A percentile compares a stretch with the other conserved stretches of the same genome.
Evolutionary conservation across 208 protist genomes (phyloP).

Genomic region (Leishmania tropica): DNA sequence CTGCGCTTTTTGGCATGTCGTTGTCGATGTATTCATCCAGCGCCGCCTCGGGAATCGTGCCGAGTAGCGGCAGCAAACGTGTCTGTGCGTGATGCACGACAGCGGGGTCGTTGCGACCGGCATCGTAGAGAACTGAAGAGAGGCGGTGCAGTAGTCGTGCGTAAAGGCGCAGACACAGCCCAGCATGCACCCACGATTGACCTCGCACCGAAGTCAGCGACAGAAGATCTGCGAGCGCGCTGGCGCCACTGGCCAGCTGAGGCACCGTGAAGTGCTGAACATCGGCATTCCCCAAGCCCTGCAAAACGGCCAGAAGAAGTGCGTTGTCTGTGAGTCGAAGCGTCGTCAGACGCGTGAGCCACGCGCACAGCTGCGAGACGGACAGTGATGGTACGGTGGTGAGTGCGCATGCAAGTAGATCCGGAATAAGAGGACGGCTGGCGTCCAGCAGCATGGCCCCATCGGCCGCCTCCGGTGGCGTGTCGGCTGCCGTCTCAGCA

Average conservation of each 20-base stretch:
- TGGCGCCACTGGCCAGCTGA: conserved; percentile 45
- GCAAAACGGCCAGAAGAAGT: conserved; percentile 33
- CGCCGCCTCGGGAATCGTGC: conserved; percentile 27
- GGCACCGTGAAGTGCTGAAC: conserved; percentile 18
- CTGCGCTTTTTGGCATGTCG: not conserved
- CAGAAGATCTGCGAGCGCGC: conserved; percentile 15
- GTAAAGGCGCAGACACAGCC: conserved; percentile 19
- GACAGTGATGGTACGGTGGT: conserved; percentile 34
- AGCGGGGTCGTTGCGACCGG: conserved; percentile 9
- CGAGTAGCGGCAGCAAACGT: conserved; percentile 26
- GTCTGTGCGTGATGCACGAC: conserved; percentile 7
- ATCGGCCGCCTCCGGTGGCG: not conserved
- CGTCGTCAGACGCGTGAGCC: conserved; percentile 44
- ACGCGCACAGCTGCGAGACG: conserved; percentile 53
- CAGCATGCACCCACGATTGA: conserved; percentile 17
- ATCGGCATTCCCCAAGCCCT: conserved; percentile 10
- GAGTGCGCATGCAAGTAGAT: conserved; percentile 22
- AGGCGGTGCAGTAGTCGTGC: conserved; percentile 12
- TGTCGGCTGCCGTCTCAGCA: not conserved
- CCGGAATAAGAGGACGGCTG: conserved; percentile 19
- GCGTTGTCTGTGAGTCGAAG: conserved; percentile 39
- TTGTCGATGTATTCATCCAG: conserved; percentile 18
- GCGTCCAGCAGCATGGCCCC: conserved; percentile 9
- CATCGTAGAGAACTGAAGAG: conserved; percentile 12
- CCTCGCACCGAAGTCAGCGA: not conserved